Percentiles rank a stretch among this genome's conserved stretches.
Evolutionary conservation across 768 basidiomycete species (phyloP).

Genomic region (Macrolepiota fuliginosa): DNA sequence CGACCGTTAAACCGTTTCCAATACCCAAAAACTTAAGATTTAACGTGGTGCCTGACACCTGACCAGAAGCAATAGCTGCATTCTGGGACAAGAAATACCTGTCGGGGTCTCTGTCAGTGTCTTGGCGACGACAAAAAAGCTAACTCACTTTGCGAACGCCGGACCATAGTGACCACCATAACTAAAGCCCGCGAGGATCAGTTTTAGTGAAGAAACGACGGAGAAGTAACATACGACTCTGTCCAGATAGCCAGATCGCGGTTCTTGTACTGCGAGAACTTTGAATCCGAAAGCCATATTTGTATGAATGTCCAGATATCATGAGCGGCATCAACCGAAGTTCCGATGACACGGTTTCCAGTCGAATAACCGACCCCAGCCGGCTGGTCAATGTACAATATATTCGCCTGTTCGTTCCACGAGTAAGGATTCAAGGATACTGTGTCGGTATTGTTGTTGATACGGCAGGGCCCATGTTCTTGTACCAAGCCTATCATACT

Average conservation of each 20-base stretch:
- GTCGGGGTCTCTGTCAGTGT: not conserved
- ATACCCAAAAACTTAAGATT: conserved; percentile 64
- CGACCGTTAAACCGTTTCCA: conserved; percentile 61
- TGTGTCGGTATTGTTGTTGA: conserved; percentile 49
- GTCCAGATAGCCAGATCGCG: conserved; percentile 60
- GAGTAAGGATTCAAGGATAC: conserved; percentile 54
- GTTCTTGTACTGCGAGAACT: conserved; percentile 44
- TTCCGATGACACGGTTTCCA: conserved; percentile 46
- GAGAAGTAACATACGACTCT: conserved; percentile 41
- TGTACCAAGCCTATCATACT: conserved; percentile 67
- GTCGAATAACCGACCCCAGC: conserved; percentile 63
- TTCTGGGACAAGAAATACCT: conserved; percentile 61
- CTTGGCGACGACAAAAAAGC: not conserved
- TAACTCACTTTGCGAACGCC: conserved; percentile 51
- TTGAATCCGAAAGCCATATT: conserved; percentile 54
- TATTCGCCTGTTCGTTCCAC: conserved; percentile 56
- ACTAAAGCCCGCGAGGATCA: conserved; percentile 24
- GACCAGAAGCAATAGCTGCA: conserved; percentile 47
- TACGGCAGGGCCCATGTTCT: conserved; percentile 74
- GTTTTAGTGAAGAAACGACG: not conserved
- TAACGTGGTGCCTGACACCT: conserved; percentile 40
- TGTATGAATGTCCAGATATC: conserved; percentile 65
- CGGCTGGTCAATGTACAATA: conserved; percentile 63
- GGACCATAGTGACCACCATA: conserved; percentile 76
- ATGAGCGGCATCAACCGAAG: conserved; percentile 49